Base-by-base conservation (phyloP, 495 filamentous ascomycete species). In the Peziza echinospora region DNA sequence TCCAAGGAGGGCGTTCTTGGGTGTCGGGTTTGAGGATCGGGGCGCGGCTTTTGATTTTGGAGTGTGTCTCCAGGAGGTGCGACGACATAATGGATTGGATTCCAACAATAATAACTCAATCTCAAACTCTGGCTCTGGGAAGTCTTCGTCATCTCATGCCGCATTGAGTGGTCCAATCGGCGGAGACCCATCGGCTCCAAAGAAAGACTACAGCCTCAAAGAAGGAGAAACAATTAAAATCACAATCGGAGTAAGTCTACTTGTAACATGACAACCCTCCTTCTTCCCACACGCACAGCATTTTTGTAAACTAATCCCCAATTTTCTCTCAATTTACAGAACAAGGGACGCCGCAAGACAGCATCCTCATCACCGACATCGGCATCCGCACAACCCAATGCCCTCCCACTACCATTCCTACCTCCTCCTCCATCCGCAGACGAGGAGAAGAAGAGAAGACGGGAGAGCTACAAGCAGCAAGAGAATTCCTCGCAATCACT, bases 1-100 rank as follows among this genome's bases (percentile, higher is more conserved):
- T 1, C 71, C 72, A 1, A 64, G 71, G 49, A 84, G 84, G 54
- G 83, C 83, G 21, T 69, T 74, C 26, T 62, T 87, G 22, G 82
- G 83, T n/a, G 70, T 89, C 43, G 82, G 83, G 10, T 89, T 86
- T 55, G 83, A 86, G 65, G 82, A 87, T 62, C 63, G 83, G 37
- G 74, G 71, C 58, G 80, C 84, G 49, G 82, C 82, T 6, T 82
- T 86, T 46, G 83, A 89, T 52, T 84, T 85, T 49, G 72, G 72
- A 21, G 75, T 86, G n/a, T 67, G 72, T n/a, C 62, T 89, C 53
- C 79, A 82, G 60, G 82, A 84, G 56, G 72, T 74, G 11, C 63
- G 75, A 45, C 50, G 57, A 13, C 56, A 60, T 26, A 44, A 45
- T n/a, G 42, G 45, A 9, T 16, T 42, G n/a, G 24, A 21, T 11